A percentile compares a stretch with the other conserved stretches of the same genome.
Conservation (phyloP, 208 protist species). For the Wallacemonas collosoma region DNA sequence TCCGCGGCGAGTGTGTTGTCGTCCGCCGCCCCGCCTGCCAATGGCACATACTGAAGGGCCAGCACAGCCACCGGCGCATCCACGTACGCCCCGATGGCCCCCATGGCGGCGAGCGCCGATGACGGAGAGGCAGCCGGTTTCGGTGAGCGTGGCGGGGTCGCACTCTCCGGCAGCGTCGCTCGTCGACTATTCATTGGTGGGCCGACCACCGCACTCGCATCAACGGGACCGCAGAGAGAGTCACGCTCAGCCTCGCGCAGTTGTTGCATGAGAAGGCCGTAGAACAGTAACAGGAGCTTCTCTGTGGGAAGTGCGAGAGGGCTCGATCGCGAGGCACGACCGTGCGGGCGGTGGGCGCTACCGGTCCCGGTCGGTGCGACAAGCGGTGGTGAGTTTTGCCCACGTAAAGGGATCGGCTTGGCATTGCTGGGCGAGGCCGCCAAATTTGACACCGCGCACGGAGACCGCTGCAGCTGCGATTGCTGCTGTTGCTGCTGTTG, state of each 20-base stretch:
- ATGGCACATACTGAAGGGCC: constrained; percentile 47
- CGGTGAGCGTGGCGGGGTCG: neutral
- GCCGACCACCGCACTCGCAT: neutral
- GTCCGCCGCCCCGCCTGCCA: constrained; percentile 8
- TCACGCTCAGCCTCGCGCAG: constrained; percentile 22
- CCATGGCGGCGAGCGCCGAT: neutral
- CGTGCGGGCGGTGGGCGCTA: neutral
- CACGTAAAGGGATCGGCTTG: neutral
- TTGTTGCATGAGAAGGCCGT: constrained; percentile 45
- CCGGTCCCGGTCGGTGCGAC: neutral
- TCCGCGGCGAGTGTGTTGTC: constrained; percentile 4
- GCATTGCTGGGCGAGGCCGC: neutral
- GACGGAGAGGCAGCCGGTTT: neutral
- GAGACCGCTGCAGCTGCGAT: neutral
- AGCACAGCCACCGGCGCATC: constrained; percentile 50
- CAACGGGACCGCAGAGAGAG: neutral
- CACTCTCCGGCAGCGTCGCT: neutral
- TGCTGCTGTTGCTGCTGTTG: neutral
- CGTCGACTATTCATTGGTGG: constrained; percentile 5
- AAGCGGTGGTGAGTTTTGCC: constrained; percentile 9
- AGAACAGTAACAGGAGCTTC: constrained; percentile 49
- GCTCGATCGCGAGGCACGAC: constrained; percentile 4
- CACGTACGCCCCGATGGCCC: neutral
- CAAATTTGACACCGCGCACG: neutral
- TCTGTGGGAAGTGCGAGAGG: constrained; percentile 27